phyloP scores from a whole-genome alignment of 2,329 filamentous ascomycete genomes.

The Exophiala xenobiotica region DNA sequence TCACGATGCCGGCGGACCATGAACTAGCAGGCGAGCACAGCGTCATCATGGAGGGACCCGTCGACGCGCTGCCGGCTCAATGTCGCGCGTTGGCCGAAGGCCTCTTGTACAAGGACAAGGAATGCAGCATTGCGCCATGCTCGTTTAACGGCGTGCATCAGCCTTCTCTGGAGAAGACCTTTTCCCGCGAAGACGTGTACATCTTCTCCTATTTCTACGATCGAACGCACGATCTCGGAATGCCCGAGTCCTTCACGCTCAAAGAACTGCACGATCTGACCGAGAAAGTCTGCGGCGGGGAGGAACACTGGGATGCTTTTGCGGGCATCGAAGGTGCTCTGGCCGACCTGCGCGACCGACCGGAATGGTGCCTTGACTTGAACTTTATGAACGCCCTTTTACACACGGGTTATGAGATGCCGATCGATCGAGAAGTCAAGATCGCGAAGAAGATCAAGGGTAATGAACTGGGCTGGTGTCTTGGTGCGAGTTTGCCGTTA shows the following conservation, averaged over 20 bases:
- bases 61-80: slow-evolving; percentile 72
- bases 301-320: slow-evolving; percentile 77
- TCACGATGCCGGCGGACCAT: slow-evolving; percentile 68
- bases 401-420: slow-evolving; percentile 97
- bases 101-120: slow-evolving; percentile 81
- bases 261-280: slow-evolving; percentile 85
- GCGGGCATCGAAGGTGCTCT: slow-evolving; percentile 72
- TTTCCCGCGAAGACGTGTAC: slow-evolving; percentile 85
- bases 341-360: slow-evolving; percentile 74
- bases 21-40: slow-evolving; percentile 63
- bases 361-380: slow-evolving; percentile 90
- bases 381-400: slow-evolving; percentile 94
- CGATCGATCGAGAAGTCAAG: slow-evolving; percentile 90
- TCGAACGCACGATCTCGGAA: slow-evolving; percentile 86
- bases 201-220: slow-evolving; percentile 99
- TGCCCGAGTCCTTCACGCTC: slow-evolving; percentile 96
- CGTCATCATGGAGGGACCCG: slow-evolving; percentile 86
- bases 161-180: slow-evolving; percentile 87
- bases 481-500: slow-evolving; percentile 89
- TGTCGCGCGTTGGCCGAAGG: slow-evolving; percentile 89
- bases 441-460: slow-evolving; percentile 98
- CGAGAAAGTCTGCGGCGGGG: slow-evolving; percentile 77
- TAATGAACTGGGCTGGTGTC: slow-evolving; percentile 96
- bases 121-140: slow-evolving; percentile 83
- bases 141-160: slow-evolving; percentile 98